Evolutionary conservation across 495 filamentous ascomycete genomes (phyloP), one percentile per base, ranked within the genome.

Genomic region (Penicillium bovifimosum): DNA sequence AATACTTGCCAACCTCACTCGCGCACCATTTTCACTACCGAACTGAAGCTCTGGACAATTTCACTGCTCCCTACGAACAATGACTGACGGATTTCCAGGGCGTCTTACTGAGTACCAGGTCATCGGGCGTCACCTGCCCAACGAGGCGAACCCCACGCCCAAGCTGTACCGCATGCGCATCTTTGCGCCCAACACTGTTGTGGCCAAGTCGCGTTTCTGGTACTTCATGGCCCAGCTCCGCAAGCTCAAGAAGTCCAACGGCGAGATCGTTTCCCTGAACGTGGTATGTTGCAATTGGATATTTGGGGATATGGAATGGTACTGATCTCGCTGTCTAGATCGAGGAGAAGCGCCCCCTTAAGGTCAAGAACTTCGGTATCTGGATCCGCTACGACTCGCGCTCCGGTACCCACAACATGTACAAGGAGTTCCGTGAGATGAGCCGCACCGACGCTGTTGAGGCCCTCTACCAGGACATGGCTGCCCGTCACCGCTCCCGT

Each of bases 351-450:
- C 89, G 88, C 73, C 95, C 93, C 60, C 81, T 89, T 66, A 95
- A 95, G 79, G 91, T 98, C 82, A 98, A 98, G 90, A 97, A 95
- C 87, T 97, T 97, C 78, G 93, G 93, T 74, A 88, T 98, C 83
- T 98, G 93, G 93, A 87, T 98, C 78, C 92, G 93, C 68, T 98
- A 98, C 81, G 91, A 98, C 79, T 97, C 95, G 46, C 93, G 93
- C 76, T 97, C 95, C 64, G 93, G 93, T 63, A 98, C 95, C 63
- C 93, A 98, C 88, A 98, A 98, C 85, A 98, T 98, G 93, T 98
- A 98, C 89, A 97, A 96, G 83, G 93, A 98, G 82, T 97, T 96
- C 85, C 87, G 93, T 71, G 93, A 97, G 83, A 88, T 96, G 80
- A 91, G 88, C 69, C 83, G 93, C 73, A 87, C 84, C 57, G 92